Base-by-base conservation (phyloP, 1,284 basidiomycete species). In the Moesziomyces globuligerus region DNA sequence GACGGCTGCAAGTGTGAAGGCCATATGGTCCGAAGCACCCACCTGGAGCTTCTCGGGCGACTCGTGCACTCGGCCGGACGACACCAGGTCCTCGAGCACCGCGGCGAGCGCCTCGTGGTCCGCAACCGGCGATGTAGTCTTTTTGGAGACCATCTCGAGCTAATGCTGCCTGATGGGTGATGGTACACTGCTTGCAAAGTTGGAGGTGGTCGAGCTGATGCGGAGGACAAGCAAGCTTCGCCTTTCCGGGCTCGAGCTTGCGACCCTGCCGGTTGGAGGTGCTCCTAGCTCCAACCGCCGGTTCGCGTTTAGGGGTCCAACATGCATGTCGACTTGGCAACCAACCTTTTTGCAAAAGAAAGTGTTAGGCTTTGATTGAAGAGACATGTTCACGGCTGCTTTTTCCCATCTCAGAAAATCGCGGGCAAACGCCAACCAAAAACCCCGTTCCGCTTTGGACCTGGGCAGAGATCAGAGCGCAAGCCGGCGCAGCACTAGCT, bases 71-170 rank as follows among this genome's bases (percentile, higher is more conserved):
- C 54, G 55, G n/a, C 66, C 66, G 15, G 55, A 52, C 15, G 56
- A 45, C 34, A 72, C 70, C 41, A 72, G 64, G 21, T 68, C 56
- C 39, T 72, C 70, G 34, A 72, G 64, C 38, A 47, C 65, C 24
- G 43, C 39, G 18, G 64, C 70, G 42, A 72, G 43, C 37, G 52
- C 43, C 52, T 72, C 64, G 43, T 68, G 70, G 44, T 67, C 69
- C 23, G 52, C 52, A 6, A 21, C 50, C 36, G 50, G 37, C 4
- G 40, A 38, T 37, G 37, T 25, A 2, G 18, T 8, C 37, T 44
- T 38, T 8, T 18, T n/a, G 4, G 54, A 40, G 2, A 54, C 26
- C 60, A 54, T 49, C 4, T 8, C 17, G 24, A 26, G 15, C n/a
- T n/a, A n/a, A n/a, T n/a, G n/a, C n/a, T n/a, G n/a, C n/a, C n/a